Percentiles rank a stretch among this genome's conserved stretches.
phyloP scores from a whole-genome alignment of 805 yeast genomes.

The Kuraishia molischiana region DNA sequence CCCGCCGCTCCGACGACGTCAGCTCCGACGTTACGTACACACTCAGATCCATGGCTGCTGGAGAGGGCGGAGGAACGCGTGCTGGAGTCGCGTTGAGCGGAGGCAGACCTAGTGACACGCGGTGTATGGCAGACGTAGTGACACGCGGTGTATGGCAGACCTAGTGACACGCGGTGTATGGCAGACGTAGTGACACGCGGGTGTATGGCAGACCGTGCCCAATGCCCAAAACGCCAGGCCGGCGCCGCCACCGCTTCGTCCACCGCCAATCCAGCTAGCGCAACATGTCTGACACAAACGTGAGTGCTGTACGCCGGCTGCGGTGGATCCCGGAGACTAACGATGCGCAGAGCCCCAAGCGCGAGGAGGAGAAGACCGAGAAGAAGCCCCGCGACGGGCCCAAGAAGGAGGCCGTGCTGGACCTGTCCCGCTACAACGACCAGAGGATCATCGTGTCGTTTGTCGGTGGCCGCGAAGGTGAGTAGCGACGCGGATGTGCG shows the following conservation, averaged over 20 bases:
- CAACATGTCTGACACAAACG: neutral
- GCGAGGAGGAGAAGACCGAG: slow-evolving; percentile 7
- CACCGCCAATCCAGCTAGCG: neutral
- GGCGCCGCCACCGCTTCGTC: neutral
- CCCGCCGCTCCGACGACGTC: slow-evolving; percentile 60
- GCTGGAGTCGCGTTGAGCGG: no score
- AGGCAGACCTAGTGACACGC: no score
- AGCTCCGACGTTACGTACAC: slow-evolving; percentile 53
- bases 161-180: no score
- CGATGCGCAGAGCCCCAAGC: neutral
- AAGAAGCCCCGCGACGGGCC: slow-evolving; percentile 48
- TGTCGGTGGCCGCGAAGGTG: slow-evolving; percentile 69
- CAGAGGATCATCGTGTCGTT: slow-evolving; percentile 66
- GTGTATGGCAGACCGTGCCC: no score
- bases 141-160: no score
- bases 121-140: no score
- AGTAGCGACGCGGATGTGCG: slow-evolving; percentile 4
- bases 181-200: no score
- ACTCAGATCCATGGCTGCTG: slow-evolving; percentile 38
- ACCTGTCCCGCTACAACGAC: slow-evolving; percentile 69
- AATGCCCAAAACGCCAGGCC: no score
- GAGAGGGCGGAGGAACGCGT: no score
- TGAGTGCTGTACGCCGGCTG: slow-evolving; percentile 3
- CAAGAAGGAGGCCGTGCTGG: slow-evolving; percentile 82
- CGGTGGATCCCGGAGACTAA: slow-evolving; percentile 4